These are phyloP conservation scores for Evansstolkia leycettana DNA, from an alignment of 495 filamentous ascomycete species.

Conservation along the genomic window DNA sequence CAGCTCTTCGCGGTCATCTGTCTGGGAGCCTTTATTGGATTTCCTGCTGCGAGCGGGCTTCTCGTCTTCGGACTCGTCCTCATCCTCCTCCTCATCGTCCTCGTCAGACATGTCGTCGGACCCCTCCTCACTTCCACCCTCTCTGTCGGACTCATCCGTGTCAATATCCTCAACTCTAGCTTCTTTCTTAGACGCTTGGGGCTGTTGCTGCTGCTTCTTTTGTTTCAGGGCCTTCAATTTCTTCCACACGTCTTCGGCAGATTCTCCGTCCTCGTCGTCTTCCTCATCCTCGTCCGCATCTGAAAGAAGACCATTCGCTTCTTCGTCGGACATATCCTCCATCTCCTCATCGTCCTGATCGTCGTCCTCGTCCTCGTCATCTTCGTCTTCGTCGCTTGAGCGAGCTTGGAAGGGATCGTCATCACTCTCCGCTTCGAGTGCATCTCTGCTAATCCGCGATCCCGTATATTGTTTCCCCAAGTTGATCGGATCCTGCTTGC, in stretches of 20 bases:
- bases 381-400: conserved; percentile 24
- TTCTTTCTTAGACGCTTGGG: no score
- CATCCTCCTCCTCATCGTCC: conserved; percentile 28
- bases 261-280: conserved; percentile 28
- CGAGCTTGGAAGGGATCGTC: conserved; percentile 32
- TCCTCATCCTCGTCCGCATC: conserved; percentile 50
- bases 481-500: conserved; percentile 50
- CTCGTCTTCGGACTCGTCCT: conserved; percentile 24
- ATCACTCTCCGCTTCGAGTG: conserved; percentile 38
- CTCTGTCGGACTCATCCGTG: conserved; percentile 31
- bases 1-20: conserved; percentile 42
- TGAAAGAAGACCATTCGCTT: conserved; percentile 42
- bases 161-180: no score
- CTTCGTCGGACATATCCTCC: conserved; percentile 28
- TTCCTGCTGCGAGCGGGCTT: conserved; percentile 7
- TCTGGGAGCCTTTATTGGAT: conserved; percentile 11
- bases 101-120: conserved; percentile 15
- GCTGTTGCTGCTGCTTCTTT: conserved; percentile 7
- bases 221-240: conserved; percentile 16
- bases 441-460: conserved; percentile 61
- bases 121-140: conserved; percentile 18
- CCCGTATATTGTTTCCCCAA: conserved; percentile 74
- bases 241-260: conserved; percentile 32
- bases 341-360: conserved; percentile 32
- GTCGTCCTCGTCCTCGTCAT: conserved; percentile 19